These are phyloP conservation scores for Colletotrichum incanum DNA, from an alignment of 2,329 filamentous ascomycete genomes.

Conservation along the genomic window DNA sequence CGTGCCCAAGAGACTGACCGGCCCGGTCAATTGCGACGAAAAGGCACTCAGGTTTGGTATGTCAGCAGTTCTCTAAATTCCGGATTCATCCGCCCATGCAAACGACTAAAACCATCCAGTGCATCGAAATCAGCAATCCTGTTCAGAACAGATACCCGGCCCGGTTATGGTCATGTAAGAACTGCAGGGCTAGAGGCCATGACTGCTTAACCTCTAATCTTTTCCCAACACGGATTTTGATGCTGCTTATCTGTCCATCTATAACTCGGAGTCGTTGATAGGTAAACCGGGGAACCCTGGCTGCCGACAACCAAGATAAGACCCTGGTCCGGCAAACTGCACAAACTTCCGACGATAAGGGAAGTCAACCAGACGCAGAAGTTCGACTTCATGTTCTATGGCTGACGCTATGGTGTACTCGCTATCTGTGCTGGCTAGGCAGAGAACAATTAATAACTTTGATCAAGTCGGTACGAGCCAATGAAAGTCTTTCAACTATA, in stretches of 20 bases:
- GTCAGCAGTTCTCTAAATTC: not conserved
- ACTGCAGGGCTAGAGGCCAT: too few species aligned
- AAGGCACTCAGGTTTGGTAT: not conserved
- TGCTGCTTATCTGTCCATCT: conserved; percentile 9
- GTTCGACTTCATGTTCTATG: not conserved
- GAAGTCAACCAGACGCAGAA: not conserved
- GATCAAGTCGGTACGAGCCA: not conserved
- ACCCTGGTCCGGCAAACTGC: not conserved
- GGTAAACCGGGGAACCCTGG: conserved; percentile 16
- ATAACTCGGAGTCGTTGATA: not conserved
- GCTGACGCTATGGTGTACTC: not conserved
- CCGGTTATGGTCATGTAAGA: not conserved
- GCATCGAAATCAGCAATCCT: not conserved
- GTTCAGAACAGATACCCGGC: not conserved
- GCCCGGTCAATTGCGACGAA: conserved; percentile 2
- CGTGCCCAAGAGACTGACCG: not conserved
- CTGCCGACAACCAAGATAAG: not conserved
- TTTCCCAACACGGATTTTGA: too few species aligned
- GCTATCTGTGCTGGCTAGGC: not conserved
- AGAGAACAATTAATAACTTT: not conserved
- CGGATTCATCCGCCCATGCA: not conserved
- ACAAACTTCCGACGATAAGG: not conserved
- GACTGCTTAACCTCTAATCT: not conserved
- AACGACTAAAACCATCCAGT: not conserved
- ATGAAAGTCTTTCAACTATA: not conserved